A percentile compares a stretch with the other conserved stretches of the same genome.
These are phyloP conservation scores for Tylopilus sp. DNA, from an alignment of 768 basidiomycete species.

Conservation along the genomic window DNA sequence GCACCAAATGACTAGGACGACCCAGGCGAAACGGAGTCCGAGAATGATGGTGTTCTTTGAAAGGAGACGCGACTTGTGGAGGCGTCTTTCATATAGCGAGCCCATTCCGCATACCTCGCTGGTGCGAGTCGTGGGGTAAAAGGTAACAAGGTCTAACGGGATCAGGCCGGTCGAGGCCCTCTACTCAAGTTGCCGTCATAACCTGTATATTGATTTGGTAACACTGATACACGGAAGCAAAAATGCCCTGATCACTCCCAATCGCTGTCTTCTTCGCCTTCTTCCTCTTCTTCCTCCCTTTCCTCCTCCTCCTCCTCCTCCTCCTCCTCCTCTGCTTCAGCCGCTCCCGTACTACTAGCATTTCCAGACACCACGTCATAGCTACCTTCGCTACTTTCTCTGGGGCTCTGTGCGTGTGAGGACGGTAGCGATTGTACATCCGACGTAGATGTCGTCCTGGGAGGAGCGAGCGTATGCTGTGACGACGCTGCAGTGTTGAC, in stretches of 20 bases:
- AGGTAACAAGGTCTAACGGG: background rate
- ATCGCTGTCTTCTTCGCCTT: constrained; percentile 39
- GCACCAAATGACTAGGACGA: constrained; percentile 59
- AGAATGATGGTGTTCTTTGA: constrained; percentile 36
- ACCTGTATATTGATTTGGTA: constrained; percentile 2
- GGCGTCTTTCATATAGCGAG: constrained; percentile 28
- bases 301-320: constrained; percentile 37
- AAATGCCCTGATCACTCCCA: constrained; percentile 47
- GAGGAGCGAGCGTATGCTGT: constrained; percentile 25
- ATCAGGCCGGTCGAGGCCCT: background rate
- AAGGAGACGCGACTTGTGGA: constrained; percentile 20
- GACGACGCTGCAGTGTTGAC: constrained; percentile 18
- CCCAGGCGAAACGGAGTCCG: constrained; percentile 49
- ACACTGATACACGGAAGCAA: too few relatives aligned
- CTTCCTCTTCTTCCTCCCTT: constrained; percentile 19
- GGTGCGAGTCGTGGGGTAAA: background rate
- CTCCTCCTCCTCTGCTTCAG: constrained; percentile 30
- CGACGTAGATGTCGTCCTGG: constrained; percentile 13
- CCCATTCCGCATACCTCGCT: constrained; percentile 28
- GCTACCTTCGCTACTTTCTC: constrained; percentile 62
- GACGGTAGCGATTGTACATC: constrained; percentile 28
- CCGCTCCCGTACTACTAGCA: constrained; percentile 39
- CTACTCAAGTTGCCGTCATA: constrained; percentile 8
- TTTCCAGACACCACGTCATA: constrained; percentile 64
- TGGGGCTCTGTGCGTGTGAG: constrained; percentile 40